phyloP scores from a whole-genome alignment of 805 yeast genomes.

The Lachancea sp. region DNA sequence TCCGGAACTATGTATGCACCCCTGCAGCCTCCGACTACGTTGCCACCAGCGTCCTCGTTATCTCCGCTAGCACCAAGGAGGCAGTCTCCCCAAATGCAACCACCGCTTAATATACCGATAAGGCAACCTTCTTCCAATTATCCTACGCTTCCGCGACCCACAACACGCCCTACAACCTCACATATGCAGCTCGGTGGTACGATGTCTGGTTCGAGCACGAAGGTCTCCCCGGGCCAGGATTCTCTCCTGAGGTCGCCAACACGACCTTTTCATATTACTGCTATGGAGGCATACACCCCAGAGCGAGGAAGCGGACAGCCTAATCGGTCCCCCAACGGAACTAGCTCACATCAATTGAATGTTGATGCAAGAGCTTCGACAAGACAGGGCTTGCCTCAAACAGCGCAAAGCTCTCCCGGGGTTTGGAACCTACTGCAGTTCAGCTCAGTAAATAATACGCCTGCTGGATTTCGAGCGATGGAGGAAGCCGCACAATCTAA shows the following conservation, averaged over 20 bases:
- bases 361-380: slow-evolving; percentile 7
- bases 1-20: slow-evolving; percentile 1
- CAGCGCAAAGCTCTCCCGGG: slow-evolving; percentile 62
- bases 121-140: slow-evolving; percentile 11
- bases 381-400: slow-evolving; percentile 16
- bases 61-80: slow-evolving; percentile 7
- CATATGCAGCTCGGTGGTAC: slow-evolving; percentile 4
- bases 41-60: slow-evolving; percentile 9
- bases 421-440: slow-evolving; percentile 90
- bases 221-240: slow-evolving; percentile 23
- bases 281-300: slow-evolving; percentile 61
- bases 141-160: slow-evolving; percentile 9
- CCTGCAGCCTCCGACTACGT: slow-evolving; percentile 7
- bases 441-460: slow-evolving; percentile 38
- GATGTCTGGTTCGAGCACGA: slow-evolving; percentile 18
- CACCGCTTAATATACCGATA: slow-evolving; percentile 6
- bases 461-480: slow-evolving; percentile 21
- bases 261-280: slow-evolving; percentile 41
- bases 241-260: slow-evolving; percentile 33
- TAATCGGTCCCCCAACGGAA: slow-evolving; percentile 18
- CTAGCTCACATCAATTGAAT: slow-evolving; percentile 7
- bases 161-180: slow-evolving; percentile 3
- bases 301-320: slow-evolving; percentile 42
- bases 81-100: slow-evolving; percentile 7
- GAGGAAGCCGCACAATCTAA: slow-evolving; percentile 4